Evolutionary conservation across 2,329 filamentous ascomycete genomes (phyloP).

Genomic region (Trichoderma koningii): DNA sequence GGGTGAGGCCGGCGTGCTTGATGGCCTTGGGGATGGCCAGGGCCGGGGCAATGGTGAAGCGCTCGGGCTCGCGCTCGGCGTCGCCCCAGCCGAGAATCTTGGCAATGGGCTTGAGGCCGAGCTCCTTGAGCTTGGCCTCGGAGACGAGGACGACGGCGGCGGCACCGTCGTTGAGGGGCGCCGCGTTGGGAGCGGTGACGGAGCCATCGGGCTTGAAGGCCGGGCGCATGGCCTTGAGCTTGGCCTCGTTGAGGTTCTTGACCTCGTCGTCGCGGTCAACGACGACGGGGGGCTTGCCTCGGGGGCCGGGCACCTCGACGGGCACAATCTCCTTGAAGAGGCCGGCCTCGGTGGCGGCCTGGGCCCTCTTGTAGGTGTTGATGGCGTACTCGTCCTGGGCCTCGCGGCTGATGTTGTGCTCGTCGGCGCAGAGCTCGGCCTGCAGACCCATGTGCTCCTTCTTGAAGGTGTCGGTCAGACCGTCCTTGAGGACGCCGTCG

Average conservation of each 20-base stretch:
- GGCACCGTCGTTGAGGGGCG: slow-evolving; percentile 92
- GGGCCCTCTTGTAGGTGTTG: slow-evolving; percentile 89
- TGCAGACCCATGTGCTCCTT: slow-evolving; percentile 96
- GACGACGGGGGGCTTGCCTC: slow-evolving; percentile 82
- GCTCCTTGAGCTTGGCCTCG: slow-evolving; percentile 89
- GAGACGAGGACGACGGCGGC: slow-evolving; percentile 91
- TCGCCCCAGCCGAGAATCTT: slow-evolving; percentile 98
- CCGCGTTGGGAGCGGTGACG: slow-evolving; percentile 94
- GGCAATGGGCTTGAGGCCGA: slow-evolving; percentile 86
- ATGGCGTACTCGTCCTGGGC: slow-evolving; percentile 96
- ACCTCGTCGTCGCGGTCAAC: slow-evolving; percentile 91
- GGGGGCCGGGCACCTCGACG: slow-evolving; percentile 81
- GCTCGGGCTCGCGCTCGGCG: slow-evolving; percentile 84
- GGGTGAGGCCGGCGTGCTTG: slow-evolving; percentile 83
- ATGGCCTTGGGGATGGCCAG: slow-evolving; percentile 97
- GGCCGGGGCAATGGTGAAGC: slow-evolving; percentile 92
- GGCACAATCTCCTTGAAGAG: slow-evolving; percentile 89
- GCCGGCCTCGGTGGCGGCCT: slow-evolving; percentile 78
- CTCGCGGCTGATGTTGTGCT: slow-evolving; percentile 79
- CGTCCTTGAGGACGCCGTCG: slow-evolving; percentile 92
- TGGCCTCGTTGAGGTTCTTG: slow-evolving; percentile 86
- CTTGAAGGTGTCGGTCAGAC: slow-evolving; percentile 91
- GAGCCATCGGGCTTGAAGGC: slow-evolving; percentile 83
- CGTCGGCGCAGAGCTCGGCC: slow-evolving; percentile 86
- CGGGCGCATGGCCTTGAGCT: slow-evolving; percentile 81